Conservation (phyloP, 805 yeast species). For the Barnettozyma siamensis region DNA sequence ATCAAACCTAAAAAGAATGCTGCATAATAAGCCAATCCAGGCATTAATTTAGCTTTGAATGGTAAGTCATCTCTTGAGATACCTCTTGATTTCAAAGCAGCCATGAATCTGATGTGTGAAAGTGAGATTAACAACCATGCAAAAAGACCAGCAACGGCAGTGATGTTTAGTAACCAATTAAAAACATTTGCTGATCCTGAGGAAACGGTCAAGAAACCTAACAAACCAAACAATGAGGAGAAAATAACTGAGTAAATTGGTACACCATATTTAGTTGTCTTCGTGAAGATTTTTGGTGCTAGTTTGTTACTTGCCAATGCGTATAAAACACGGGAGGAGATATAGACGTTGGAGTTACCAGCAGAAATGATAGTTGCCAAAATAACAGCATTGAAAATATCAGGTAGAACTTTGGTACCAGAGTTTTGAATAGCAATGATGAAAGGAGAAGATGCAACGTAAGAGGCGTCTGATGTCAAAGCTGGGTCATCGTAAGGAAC, state of each 20-base stretch:
- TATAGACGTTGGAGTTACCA: slow-evolving; percentile 69
- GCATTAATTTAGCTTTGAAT: slow-evolving; percentile 68
- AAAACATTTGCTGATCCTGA: slow-evolving; percentile 53
- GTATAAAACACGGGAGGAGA: slow-evolving; percentile 62
- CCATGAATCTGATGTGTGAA: slow-evolving; percentile 67
- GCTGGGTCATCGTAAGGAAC: slow-evolving; percentile 64
- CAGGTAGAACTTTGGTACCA: slow-evolving; percentile 61
- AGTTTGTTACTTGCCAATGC: slow-evolving; percentile 53
- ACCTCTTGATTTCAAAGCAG: slow-evolving; percentile 53
- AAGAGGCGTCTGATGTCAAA: slow-evolving; percentile 31
- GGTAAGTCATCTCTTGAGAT: slow-evolving; percentile 67
- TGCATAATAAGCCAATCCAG: slow-evolving; percentile 61
- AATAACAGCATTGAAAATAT: slow-evolving; percentile 68
- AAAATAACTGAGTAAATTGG: slow-evolving; percentile 52
- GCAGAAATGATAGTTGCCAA: slow-evolving; percentile 67
- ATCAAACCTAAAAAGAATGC: slow-evolving; percentile 47
- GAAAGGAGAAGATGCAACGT: slow-evolving; percentile 61
- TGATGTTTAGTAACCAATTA: slow-evolving; percentile 66
- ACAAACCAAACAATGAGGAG: slow-evolving; percentile 56
- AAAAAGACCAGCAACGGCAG: slow-evolving; percentile 73
- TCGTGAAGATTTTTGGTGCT: slow-evolving; percentile 49
- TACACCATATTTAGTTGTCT: slow-evolving; percentile 52
- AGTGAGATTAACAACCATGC: slow-evolving; percentile 64
- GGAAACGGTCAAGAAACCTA: slow-evolving; percentile 56
- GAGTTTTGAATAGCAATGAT: slow-evolving; percentile 64